Evolutionary conservation across 2,329 filamentous ascomycete species (phyloP).

Genomic region (Ambrosiella beaveri): DNA sequence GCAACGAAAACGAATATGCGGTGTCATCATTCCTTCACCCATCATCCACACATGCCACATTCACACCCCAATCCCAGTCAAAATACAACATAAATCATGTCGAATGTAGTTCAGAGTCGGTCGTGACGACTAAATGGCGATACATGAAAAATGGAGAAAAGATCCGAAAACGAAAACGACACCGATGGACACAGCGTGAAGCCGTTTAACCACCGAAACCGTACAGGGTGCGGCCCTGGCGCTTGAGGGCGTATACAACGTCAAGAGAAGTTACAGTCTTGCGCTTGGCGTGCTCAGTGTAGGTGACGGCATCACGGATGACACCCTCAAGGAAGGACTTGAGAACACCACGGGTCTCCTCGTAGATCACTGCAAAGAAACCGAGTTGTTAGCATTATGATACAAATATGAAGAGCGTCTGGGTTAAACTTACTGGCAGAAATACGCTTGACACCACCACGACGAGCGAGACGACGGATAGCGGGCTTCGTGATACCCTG

Average conservation of each 20-base stretch:
- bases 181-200: background rate
- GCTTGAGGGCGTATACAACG: constrained; percentile 51
- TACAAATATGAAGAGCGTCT: background rate
- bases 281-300: constrained; percentile 66
- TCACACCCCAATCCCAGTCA: too few species aligned
- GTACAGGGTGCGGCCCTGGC: constrained; percentile 63
- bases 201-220: constrained; percentile 66
- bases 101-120: too few species aligned
- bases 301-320: constrained; percentile 61
- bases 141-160: background rate
- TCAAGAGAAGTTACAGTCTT: constrained; percentile 60
- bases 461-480: constrained; percentile 93
- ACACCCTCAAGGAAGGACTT: constrained; percentile 65
- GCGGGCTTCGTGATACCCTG: constrained; percentile 98
- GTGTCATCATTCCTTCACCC: background rate
- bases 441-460: constrained; percentile 99
- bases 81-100: too few species aligned
- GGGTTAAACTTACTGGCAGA: constrained; percentile 42
- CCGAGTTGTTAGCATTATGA: background rate
- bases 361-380: constrained; percentile 46
- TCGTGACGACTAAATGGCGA: background rate
- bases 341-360: constrained; percentile 60
- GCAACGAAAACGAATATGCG: background rate
- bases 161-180: background rate
- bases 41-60: too few species aligned